Evolutionary conservation across 352 stramenopile species (phyloP).

Genomic region (Globisporangium abappressorium): DNA sequence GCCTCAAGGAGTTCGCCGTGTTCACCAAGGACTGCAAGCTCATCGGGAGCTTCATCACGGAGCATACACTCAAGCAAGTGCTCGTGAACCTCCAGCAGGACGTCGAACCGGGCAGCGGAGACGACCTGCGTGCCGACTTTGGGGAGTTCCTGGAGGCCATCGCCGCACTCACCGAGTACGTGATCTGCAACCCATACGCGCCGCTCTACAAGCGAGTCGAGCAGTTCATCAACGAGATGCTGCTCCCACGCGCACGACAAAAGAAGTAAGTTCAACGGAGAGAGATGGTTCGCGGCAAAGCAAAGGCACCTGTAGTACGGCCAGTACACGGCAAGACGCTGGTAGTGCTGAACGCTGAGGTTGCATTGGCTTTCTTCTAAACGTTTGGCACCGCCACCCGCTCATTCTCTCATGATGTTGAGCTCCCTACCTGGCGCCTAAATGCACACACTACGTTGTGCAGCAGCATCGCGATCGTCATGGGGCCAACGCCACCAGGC

Average conservation of each 20-base stretch:
- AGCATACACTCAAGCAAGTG: slow-evolving; percentile 78
- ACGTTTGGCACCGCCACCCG: not conserved
- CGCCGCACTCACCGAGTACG: slow-evolving; percentile 70
- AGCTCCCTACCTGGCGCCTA: slow-evolving; percentile 55
- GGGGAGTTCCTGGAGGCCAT: slow-evolving; percentile 69
- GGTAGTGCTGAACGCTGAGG: not conserved
- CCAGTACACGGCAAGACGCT: slow-evolving; percentile 5
- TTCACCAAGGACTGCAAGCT: slow-evolving; percentile 76
- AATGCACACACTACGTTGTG: slow-evolving; percentile 84
- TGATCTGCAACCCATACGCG: slow-evolving; percentile 79
- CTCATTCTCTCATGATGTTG: slow-evolving; percentile 16
- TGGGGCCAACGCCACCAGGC: slow-evolving; percentile 97
- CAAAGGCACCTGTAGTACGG: not conserved
- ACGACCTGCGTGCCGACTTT: slow-evolving; percentile 58
- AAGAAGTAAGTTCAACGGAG: slow-evolving; percentile 38
- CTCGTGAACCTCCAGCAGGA: slow-evolving; percentile 73
- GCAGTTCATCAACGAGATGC: slow-evolving; percentile 71
- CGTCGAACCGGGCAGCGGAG: slow-evolving; percentile 28
- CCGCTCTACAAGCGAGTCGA: slow-evolving; percentile 74
- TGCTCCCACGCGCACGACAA: slow-evolving; percentile 70
- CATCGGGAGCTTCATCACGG: slow-evolving; percentile 68
- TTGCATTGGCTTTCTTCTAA: not conserved
- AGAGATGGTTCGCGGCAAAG: not conserved
- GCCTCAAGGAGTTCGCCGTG: slow-evolving; percentile 52
- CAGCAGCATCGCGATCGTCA: slow-evolving; percentile 97